A percentile compares a stretch with the other conserved stretches of the same genome.
These are phyloP conservation scores for Monilinia vaccinii-corymbosi DNA, from an alignment of 2,329 filamentous ascomycete genomes.

Conservation along the genomic window DNA sequence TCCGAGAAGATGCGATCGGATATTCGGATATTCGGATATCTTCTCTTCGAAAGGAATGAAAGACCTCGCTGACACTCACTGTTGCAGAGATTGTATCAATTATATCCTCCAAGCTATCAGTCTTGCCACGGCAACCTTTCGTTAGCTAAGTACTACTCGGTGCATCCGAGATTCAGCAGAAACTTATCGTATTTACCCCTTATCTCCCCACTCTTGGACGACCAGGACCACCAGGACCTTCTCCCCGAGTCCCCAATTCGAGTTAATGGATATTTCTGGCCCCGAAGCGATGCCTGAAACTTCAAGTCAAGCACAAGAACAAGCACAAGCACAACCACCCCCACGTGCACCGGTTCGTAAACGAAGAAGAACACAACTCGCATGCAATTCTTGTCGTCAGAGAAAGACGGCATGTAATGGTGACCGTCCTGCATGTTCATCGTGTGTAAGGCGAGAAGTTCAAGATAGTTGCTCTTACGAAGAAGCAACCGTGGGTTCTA, in stretches of 20 bases:
- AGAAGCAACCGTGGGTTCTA: slow-evolving; percentile 5
- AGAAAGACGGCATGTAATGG: slow-evolving; percentile 16
- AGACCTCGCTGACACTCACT: neutral
- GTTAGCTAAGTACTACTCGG: too few relatives aligned
- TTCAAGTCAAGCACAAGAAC: neutral
- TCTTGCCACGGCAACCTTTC: neutral
- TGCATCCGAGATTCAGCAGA: neutral
- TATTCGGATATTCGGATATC: neutral
- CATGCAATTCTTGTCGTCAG: slow-evolving; percentile 12
- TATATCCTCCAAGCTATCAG: too few relatives aligned
- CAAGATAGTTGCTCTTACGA: slow-evolving; percentile 11
- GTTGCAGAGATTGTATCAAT: neutral
- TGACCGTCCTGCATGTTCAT: slow-evolving; percentile 8
- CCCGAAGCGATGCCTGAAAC: neutral
- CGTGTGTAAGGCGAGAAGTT: slow-evolving; percentile 10
- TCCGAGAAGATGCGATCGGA: neutral
- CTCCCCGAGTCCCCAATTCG: neutral
- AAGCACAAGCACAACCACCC: too few relatives aligned
- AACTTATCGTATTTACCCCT: too few relatives aligned
- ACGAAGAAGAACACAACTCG: slow-evolving; percentile 14
- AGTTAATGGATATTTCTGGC: neutral
- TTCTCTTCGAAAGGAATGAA: too few relatives aligned
- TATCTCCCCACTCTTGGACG: neutral
- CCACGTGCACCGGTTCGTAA: slow-evolving; percentile 4
- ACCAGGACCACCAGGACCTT: too few relatives aligned